phyloP scores from a whole-genome alignment of 805 yeast genomes.

The Candida chilensis region DNA sequence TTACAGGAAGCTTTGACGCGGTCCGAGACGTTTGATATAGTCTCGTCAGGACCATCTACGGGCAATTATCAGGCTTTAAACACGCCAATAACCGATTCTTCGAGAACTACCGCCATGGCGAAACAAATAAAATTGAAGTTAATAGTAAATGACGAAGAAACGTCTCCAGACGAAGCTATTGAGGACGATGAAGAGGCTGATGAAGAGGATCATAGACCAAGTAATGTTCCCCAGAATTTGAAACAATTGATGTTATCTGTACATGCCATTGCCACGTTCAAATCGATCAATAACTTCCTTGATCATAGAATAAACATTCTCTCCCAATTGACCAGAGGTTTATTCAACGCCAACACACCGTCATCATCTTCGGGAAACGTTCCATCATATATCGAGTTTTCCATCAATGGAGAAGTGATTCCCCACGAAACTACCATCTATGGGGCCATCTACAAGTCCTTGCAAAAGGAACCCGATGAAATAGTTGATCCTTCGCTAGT shows the following conservation, averaged over 20 bases:
- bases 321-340: constrained; percentile 9
- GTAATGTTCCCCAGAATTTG: constrained; percentile 13
- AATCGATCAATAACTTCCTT: constrained; percentile 38
- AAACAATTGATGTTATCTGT: constrained; percentile 31
- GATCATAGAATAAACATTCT: constrained; percentile 27
- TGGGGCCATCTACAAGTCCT: constrained; percentile 57
- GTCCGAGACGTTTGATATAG: constrained; percentile 63
- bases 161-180: constrained; percentile 1
- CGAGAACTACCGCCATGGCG: constrained; percentile 54
- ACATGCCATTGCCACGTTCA: constrained; percentile 55
- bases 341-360: constrained; percentile 1
- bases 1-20: constrained; percentile 70
- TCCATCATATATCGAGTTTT: constrained; percentile 38
- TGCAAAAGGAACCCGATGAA: constrained; percentile 26
- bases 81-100: constrained; percentile 5
- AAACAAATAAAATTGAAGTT: constrained; percentile 61
- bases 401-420: constrained; percentile 44
- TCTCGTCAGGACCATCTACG: constrained; percentile 29
- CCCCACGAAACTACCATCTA: constrained; percentile 65
- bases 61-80: too few species aligned
- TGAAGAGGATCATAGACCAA: constrained; percentile 3
- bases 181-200: constrained; percentile 9
- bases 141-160: constrained; percentile 19
- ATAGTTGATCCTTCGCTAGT: constrained; percentile 36
- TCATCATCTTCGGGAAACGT: constrained; percentile 1